A percentile compares a stretch with the other conserved stretches of the same genome.
Conservation (phyloP, 257 asterid species). For the Coffea canephora region DNA sequence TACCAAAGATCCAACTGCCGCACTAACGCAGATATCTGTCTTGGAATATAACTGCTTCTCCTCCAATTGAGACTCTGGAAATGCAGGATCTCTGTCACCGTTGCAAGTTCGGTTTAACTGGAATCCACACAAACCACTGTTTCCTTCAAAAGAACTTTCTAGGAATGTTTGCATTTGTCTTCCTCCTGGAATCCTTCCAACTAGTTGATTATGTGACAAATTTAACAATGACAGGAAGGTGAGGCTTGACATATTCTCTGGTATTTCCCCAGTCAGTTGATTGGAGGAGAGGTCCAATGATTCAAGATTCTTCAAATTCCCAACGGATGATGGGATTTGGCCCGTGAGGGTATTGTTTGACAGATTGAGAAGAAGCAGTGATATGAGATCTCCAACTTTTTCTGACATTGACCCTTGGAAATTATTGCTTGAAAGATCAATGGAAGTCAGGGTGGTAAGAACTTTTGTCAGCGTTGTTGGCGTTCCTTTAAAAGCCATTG, state of each 20-base stretch:
- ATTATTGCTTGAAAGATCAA: slow-evolving; percentile 52
- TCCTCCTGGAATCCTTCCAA: slow-evolving; percentile 37
- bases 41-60: not conserved
- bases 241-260: slow-evolving; percentile 25
- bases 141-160: slow-evolving; percentile 29
- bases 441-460: slow-evolving; percentile 28
- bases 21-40: slow-evolving; percentile 20
- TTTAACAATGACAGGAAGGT: slow-evolving; percentile 38
- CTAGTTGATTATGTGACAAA: slow-evolving; percentile 35
- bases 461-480: slow-evolving; percentile 23
- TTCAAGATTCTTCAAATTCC: slow-evolving; percentile 32
- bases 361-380: slow-evolving; percentile 36
- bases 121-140: slow-evolving; percentile 31
- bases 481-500: slow-evolving; percentile 31
- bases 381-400: slow-evolving; percentile 35
- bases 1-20: slow-evolving; percentile 19
- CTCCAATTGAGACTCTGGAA: slow-evolving; percentile 7
- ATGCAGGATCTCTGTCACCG: not conserved
- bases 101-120: slow-evolving; percentile 19
- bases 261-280: slow-evolving; percentile 32
- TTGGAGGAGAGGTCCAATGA: slow-evolving; percentile 44
- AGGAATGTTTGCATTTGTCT: slow-evolving; percentile 32
- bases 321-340: slow-evolving; percentile 30
- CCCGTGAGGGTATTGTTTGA: slow-evolving; percentile 39
- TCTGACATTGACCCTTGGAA: slow-evolving; percentile 42